Evolutionary conservation across 2,329 filamentous ascomycete genomes (phyloP).

Genomic region (Stachybotrys chartarum): DNA sequence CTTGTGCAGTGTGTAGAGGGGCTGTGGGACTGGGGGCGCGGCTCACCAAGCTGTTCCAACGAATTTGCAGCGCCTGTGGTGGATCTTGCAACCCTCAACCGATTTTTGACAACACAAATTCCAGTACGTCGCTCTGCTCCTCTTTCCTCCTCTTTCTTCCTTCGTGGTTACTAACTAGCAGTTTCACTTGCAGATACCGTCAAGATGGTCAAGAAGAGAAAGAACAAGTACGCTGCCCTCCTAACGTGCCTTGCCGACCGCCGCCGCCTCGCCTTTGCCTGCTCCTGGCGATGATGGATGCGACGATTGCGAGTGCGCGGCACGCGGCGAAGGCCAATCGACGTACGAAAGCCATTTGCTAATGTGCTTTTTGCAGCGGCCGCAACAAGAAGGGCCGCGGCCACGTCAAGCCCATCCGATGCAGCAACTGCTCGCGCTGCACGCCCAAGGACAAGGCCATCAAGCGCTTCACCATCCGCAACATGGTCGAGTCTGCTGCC

Average conservation of each 20-base stretch:
- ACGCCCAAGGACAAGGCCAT: constrained; percentile 99
- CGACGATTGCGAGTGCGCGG: constrained; percentile 1
- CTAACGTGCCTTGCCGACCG: constrained; percentile 1
- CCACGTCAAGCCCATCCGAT: constrained; percentile 97
- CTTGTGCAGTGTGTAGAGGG: constrained; percentile 1
- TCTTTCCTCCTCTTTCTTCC: constrained; percentile 13
- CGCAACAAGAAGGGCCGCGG: constrained; percentile 99
- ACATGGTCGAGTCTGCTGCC: constrained; percentile 99
- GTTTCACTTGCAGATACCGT: constrained; percentile 38
- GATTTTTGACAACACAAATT: constrained; percentile 10
- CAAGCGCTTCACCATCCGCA: constrained; percentile 99
- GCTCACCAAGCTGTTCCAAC: background rate
- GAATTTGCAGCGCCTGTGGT: background rate
- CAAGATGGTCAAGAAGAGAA: constrained; percentile 68
- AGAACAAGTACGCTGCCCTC: constrained; percentile 50
- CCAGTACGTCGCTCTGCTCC: constrained; percentile 18
- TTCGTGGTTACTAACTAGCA: constrained; percentile 22
- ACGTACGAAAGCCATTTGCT: constrained; percentile 4
- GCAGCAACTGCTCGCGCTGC: constrained; percentile 70
- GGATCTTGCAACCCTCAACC: constrained; percentile 4
- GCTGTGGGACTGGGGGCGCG: background rate
- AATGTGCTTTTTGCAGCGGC: constrained; percentile 51
- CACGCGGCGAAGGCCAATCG: constrained; percentile 4
- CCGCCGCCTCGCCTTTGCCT: background rate
- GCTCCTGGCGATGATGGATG: constrained; percentile 7